Evolutionary conservation across 306 rosid genomes (phyloP), one percentile per base, ranked within the genome.

Genomic region (Fagus sylvatica): DNA sequence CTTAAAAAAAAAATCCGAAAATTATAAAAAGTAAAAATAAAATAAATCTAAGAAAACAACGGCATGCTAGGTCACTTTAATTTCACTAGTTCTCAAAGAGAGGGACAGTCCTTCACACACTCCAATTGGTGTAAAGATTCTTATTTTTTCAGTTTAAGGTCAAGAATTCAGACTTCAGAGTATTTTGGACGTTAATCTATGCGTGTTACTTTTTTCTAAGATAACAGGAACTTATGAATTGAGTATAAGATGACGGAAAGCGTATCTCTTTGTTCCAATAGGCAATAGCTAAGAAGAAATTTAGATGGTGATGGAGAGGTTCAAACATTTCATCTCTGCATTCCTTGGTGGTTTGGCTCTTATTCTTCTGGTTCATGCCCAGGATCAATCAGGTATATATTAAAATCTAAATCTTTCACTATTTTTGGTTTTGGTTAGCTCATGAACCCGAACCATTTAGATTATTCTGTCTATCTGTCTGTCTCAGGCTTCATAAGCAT

Each of bases 401-500:
- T 42, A 54, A 28, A 2, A 2, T 49, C 34, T 32, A 28, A 51
- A 67, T 40, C 19, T 54, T 5, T 33, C 43, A 2, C 10, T 71
- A 16, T 42, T 3, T 37, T 16, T 51, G 9, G 48, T 68, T 60
- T 32, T 17, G 15, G 49, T 43, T 19, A 28, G 28, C 28, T 22
- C 28, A 22, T 22, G 28, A 22, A 22, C 28, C 28, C 0, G 28
- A 22, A 22, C 28, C 28, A 22, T 22, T 22, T 22, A 22, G 28
- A 22, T 22, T 22, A 22, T 22, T 22, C 28, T 22, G 36, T 19
- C 11, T 53, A 6, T 49, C 70, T 4, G 12, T 64, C 0, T 40
- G 6, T 49, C 54, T 43, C 84, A 89, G 93, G 80, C 69, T 90
- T 90, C 87, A 82, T 87, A 9, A 90, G 85, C 86, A 57, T 90